Evolutionary conservation across 1,284 basidiomycete genomes (phyloP), one percentile per base, ranked within the genome.

Genomic region (Neolentinus lepideus): DNA sequence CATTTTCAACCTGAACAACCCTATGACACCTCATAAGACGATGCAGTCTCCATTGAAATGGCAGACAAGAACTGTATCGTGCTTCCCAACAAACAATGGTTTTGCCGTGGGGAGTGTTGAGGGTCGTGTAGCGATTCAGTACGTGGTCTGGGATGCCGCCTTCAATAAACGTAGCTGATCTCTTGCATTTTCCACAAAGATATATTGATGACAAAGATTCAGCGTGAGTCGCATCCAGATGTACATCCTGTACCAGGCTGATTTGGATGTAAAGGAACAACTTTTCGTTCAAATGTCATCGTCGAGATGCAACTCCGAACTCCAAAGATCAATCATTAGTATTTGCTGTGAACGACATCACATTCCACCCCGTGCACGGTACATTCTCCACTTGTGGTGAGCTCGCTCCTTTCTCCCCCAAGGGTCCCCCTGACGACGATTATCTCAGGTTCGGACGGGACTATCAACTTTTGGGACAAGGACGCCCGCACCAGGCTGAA

Each of bases 231-330:
- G 29, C 19, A 29, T 22, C 33, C 9, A 16, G 19, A n/a, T 45
- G 19, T 21, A 16, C 52, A 48, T 48, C 21, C 6, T 3, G 8
- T 22, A 22, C 35, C 38, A 50, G 33, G 29, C 54, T 51, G 3
- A 58, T 43, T 56, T 26, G 35, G 29, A 50, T 47, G 27, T 53
- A 24, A 59, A 91, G 87, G 56, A 81, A 84, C 68, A 96, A 96
- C 73, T 97, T 96, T 68, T 94, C 92, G 0, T 98, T 98, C 81
- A 96, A 94, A 66, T 98, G 95, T 66, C 95, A 98, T 69, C 90
- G 95, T 43, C 83, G 84, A 54, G 92, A 94, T 60, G 73, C 79
- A 55, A 67, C 73, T 1, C 81, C 85, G 2, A 80, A 75, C 45
- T 63, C 78, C 47, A 88, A 90, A 66, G 85, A 90, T 58, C 84